These are phyloP conservation scores for Amaranthus tricolor DNA, from an alignment of 179 eudicot species.

Conservation along the genomic window DNA sequence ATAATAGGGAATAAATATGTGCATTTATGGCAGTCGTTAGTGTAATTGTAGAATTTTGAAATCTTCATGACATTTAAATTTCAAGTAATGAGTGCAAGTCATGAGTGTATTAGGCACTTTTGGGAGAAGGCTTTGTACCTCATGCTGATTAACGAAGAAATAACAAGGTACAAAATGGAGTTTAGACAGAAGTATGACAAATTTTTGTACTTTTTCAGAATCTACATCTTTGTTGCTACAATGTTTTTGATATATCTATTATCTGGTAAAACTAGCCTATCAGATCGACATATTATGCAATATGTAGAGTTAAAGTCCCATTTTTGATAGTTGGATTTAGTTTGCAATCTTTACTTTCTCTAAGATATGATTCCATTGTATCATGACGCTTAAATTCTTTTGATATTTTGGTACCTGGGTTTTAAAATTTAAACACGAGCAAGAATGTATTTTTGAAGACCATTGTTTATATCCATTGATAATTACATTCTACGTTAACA, in stretches of 20 bases:
- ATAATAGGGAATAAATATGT: background rate
- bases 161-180: background rate
- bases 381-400: background rate
- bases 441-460: background rate
- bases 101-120: background rate
- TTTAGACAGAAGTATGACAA: background rate
- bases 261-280: background rate
- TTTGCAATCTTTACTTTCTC: background rate
- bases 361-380: background rate
- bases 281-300: background rate
- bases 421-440: background rate
- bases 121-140: background rate
- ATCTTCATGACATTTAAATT: background rate
- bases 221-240: background rate
- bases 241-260: background rate
- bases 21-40: background rate
- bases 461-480: background rate
- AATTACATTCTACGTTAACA: conserved; percentile 27
- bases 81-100: background rate
- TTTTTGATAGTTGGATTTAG: background rate
- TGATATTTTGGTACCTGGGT: background rate
- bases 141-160: background rate
- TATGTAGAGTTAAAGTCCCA: background rate
- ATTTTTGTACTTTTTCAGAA: background rate
- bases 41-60: background rate